phyloP scores from a whole-genome alignment of 768 basidiomycete genomes.

The Russula foetens region DNA sequence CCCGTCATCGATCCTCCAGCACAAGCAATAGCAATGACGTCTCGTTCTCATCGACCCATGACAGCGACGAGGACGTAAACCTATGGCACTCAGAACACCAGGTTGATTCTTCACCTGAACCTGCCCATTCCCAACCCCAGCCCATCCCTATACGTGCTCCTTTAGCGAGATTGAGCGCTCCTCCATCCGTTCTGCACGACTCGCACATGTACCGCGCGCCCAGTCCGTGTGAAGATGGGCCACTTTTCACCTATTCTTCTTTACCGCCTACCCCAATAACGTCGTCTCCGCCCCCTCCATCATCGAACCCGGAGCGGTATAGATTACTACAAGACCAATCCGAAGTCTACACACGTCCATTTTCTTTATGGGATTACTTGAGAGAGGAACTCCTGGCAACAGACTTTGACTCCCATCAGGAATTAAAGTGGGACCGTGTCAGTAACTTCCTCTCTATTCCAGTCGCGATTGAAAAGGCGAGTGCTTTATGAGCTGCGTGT shows the following conservation, averaged over 20 bases:
- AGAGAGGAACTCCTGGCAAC: conserved; percentile 82
- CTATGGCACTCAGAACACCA: conserved; percentile 6
- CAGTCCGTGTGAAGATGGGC: conserved; percentile 12
- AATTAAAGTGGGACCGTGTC: conserved; percentile 92
- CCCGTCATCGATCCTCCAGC: conserved; percentile 12
- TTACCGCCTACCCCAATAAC: conserved; percentile 64
- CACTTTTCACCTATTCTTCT: conserved; percentile 57
- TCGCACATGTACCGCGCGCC: conserved; percentile 4
- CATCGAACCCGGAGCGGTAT: neutral
- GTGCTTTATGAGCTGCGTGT: conserved; percentile 10
- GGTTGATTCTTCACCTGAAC: neutral
- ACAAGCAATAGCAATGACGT: conserved; percentile 9
- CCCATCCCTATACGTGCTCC: conserved; percentile 1
- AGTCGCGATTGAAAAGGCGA: conserved; percentile 88
- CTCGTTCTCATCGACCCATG: conserved; percentile 13
- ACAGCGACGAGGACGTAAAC: conserved; percentile 9
- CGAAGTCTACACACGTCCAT: conserved; percentile 37
- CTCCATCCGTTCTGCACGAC: neutral
- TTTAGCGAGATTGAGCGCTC: conserved; percentile 10
- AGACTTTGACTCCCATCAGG: conserved; percentile 92
- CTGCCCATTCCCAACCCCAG: neutral
- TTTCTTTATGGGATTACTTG: conserved; percentile 90
- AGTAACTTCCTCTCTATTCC: conserved; percentile 94
- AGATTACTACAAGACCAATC: conserved; percentile 15
- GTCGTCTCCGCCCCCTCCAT: conserved; percentile 19